These are phyloP conservation scores for Hyphopichia homilentoma DNA, from an alignment of 805 yeast species.

Conservation along the genomic window DNA sequence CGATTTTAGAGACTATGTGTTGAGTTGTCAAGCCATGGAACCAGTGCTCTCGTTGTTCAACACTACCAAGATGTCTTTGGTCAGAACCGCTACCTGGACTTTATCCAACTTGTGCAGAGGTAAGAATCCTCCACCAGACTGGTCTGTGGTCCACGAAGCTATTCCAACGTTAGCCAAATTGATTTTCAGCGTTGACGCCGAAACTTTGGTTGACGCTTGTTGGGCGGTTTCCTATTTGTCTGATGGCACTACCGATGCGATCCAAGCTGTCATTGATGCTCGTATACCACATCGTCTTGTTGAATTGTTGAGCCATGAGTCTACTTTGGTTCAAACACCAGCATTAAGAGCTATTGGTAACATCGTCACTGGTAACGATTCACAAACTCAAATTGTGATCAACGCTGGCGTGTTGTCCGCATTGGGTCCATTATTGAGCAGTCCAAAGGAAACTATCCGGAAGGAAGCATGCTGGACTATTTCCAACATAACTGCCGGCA, in stretches of 20 bases:
- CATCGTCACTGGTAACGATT: conserved; percentile 94
- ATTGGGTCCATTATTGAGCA: conserved; percentile 69
- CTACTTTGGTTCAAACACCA: conserved; percentile 90
- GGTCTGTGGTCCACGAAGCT: conserved; percentile 82
- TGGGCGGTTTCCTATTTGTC: conserved; percentile 97
- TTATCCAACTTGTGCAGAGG: conserved; percentile 95
- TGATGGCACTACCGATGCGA: conserved; percentile 90
- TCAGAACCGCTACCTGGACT: conserved; percentile 98
- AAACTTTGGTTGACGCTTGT: conserved; percentile 94
- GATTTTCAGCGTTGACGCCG: conserved; percentile 86
- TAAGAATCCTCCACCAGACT: conserved; percentile 92
- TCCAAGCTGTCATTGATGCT: conserved; percentile 95
- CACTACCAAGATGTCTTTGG: conserved; percentile 79
- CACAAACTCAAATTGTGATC: conserved; percentile 92
- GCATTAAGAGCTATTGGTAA: conserved; percentile 97
- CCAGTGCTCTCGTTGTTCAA: conserved; percentile 79
- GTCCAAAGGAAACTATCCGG: conserved; percentile 87
- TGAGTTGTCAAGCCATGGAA: conserved; percentile 80
- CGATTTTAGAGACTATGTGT: conserved; percentile 82
- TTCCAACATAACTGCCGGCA: conserved; percentile 97
- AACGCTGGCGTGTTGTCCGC: conserved; percentile 91
- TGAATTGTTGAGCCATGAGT: conserved; percentile 80
- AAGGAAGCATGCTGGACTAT: conserved; percentile 99
- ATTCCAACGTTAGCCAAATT: conserved; percentile 89
- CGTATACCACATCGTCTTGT: conserved; percentile 93